A percentile compares a stretch with the other conserved stretches of the same genome.
Conservation (phyloP, 805 yeast species). For the Cyberlindnera mississippiensis region DNA sequence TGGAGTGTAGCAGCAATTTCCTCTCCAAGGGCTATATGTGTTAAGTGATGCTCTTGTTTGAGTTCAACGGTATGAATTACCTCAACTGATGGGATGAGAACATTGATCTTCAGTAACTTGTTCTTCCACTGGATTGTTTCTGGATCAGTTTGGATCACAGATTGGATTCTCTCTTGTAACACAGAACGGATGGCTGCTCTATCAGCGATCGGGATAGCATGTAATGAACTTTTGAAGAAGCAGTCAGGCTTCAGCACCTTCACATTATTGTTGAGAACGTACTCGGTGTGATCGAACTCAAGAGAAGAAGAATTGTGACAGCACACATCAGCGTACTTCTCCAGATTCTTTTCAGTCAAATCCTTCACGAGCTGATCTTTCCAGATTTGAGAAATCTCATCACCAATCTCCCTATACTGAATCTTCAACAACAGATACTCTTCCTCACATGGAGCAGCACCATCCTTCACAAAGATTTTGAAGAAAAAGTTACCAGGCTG, state of each 20-base stretch:
- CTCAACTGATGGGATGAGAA: constrained; percentile 58
- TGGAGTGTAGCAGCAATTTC: constrained; percentile 47
- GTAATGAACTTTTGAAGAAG: neutral
- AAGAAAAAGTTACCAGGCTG: constrained; percentile 66
- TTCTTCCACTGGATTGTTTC: constrained; percentile 1
- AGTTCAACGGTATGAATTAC: constrained; percentile 56
- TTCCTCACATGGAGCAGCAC: constrained; percentile 18
- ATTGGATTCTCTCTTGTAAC: neutral
- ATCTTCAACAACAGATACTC: constrained; percentile 42
- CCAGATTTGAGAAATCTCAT: constrained; percentile 39
- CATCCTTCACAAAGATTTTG: constrained; percentile 36
- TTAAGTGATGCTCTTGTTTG: constrained; percentile 33
- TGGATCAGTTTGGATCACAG: neutral
- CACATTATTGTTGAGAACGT: constrained; percentile 3
- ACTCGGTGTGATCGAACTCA: constrained; percentile 7
- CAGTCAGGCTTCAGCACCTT: neutral
- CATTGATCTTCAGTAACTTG: constrained; percentile 42
- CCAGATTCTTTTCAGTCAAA: constrained; percentile 13
- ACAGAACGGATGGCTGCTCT: constrained; percentile 1
- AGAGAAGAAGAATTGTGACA: constrained; percentile 3
- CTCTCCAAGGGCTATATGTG: constrained; percentile 54
- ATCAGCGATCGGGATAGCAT: neutral
- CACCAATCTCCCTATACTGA: constrained; percentile 41
- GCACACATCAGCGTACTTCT: constrained; percentile 23
- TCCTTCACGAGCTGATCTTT: constrained; percentile 15